Percentiles rank a stretch among this genome's conserved stretches.
Evolutionary conservation across 2,329 filamentous ascomycete species (phyloP).

Genomic region (Ceratocystis lukuohia): DNA sequence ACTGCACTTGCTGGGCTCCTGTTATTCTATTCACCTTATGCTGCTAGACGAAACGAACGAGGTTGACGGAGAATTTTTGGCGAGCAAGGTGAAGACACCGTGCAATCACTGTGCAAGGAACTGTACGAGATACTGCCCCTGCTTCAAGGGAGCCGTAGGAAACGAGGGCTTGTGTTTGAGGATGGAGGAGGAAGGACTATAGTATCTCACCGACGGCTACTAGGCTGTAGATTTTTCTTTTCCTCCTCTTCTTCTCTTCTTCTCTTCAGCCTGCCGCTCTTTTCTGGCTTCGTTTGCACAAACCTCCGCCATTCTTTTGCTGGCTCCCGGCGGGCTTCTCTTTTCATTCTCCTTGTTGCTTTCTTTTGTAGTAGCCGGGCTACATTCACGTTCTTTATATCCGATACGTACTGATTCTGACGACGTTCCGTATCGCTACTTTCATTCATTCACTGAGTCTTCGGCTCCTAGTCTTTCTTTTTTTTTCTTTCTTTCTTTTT

Average conservation of each 20-base stretch:
- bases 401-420: background rate
- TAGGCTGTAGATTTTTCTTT: background rate
- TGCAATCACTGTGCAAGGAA: background rate
- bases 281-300: background rate
- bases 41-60: background rate
- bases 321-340: conserved; percentile 16
- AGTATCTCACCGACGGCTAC: background rate
- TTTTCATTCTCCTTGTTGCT: conserved; percentile 3
- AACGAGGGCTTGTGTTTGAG: conserved; percentile 4
- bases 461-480: conserved; percentile 10
- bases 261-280: conserved; percentile 4
- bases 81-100: background rate
- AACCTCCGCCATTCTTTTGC: conserved; percentile 6
- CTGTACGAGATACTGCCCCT: background rate
- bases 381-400: conserved; percentile 11
- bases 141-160: background rate
- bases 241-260: conserved; percentile 7
- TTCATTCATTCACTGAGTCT: conserved; percentile 3
- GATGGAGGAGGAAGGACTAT: background rate
- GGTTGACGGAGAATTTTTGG: background rate
- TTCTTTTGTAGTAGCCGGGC: conserved; percentile 16
- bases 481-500: background rate
- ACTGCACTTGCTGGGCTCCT: background rate
- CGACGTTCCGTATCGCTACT: background rate
- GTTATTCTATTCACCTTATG: background rate